These are phyloP conservation scores for Maudiozyma serrabonitensis DNA, from an alignment of 805 yeast species.

Conservation along the genomic window DNA sequence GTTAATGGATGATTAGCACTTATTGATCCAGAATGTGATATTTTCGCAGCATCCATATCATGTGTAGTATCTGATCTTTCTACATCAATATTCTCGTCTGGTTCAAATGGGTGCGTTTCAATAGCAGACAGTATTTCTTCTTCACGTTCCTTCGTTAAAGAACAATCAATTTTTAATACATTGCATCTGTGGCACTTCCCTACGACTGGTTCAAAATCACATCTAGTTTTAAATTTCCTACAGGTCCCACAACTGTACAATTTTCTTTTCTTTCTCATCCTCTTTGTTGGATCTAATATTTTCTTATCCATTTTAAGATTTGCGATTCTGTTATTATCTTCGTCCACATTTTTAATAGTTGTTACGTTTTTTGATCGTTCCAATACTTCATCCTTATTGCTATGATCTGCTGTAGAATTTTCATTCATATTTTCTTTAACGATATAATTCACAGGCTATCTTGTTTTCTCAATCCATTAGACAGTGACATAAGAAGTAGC, in stretches of 20 bases:
- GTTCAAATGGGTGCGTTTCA: conserved; percentile 9
- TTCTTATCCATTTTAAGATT: background rate
- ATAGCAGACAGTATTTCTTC: conserved; percentile 19
- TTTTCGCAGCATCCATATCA: background rate
- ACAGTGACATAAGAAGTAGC: too few relatives aligned
- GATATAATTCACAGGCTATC: too few relatives aligned
- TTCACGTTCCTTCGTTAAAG: conserved; percentile 28
- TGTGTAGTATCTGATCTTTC: background rate
- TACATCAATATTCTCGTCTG: background rate
- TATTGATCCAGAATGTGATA: background rate
- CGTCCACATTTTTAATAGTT: too few relatives aligned
- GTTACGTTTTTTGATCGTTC: too few relatives aligned
- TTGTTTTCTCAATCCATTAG: too few relatives aligned
- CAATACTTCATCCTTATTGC: too few relatives aligned
- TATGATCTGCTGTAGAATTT: too few relatives aligned
- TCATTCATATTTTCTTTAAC: too few relatives aligned
- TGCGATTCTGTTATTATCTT: too few relatives aligned
- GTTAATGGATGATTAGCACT: conserved; percentile 1
- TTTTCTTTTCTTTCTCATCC: conserved; percentile 31
- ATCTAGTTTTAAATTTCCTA: conserved; percentile 47
- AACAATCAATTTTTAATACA: conserved; percentile 39
- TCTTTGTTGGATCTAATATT: conserved; percentile 3
- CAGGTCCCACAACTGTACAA: conserved; percentile 42
- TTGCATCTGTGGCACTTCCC: conserved; percentile 45
- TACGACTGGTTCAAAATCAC: conserved; percentile 38